Conservation (phyloP, 2,329 filamentous ascomycete species). For the Fusarium miscanthi region DNA sequence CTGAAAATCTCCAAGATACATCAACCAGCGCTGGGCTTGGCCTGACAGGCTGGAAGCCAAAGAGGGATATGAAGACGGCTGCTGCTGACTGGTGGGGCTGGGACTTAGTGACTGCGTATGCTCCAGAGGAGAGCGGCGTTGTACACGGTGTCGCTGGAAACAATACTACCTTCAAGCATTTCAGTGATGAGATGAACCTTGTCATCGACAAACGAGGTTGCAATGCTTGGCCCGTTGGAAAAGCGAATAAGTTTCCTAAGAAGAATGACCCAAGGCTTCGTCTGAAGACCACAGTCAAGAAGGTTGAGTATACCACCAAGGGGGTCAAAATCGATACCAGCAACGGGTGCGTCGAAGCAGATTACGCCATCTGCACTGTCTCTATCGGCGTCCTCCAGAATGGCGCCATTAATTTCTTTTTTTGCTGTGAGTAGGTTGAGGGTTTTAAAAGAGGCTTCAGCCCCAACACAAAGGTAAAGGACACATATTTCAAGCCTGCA, state of each 20-base stretch:
- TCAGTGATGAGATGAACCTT: constrained; percentile 69
- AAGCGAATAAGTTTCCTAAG: constrained; percentile 67
- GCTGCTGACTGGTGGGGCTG: constrained; percentile 66
- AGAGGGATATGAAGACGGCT: constrained; percentile 59
- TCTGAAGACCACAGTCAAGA: constrained; percentile 67
- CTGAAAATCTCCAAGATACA: constrained; percentile 69
- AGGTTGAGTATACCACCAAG: constrained; percentile 62
- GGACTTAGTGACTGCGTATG: constrained; percentile 68
- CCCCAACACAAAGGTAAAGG: too few species aligned
- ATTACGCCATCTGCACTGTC: constrained; percentile 74
- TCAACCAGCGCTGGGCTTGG: constrained; percentile 69
- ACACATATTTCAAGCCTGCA: constrained; percentile 69
- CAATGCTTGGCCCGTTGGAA: constrained; percentile 63
- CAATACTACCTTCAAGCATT: constrained; percentile 72
- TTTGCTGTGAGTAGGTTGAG: too few species aligned
- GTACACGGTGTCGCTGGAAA: constrained; percentile 66
- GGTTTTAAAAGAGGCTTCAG: too few species aligned
- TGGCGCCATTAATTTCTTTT: constrained; percentile 67
- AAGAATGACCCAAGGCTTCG: constrained; percentile 65
- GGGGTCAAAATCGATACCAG: constrained; percentile 65
- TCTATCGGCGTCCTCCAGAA: constrained; percentile 75
- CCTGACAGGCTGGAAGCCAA: constrained; percentile 71
- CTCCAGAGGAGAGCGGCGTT: constrained; percentile 66
- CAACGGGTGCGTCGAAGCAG: constrained; percentile 68
- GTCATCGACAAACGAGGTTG: constrained; percentile 72